phyloP scores from a whole-genome alignment of 768 basidiomycete genomes.

The Baorangia bicolor region DNA sequence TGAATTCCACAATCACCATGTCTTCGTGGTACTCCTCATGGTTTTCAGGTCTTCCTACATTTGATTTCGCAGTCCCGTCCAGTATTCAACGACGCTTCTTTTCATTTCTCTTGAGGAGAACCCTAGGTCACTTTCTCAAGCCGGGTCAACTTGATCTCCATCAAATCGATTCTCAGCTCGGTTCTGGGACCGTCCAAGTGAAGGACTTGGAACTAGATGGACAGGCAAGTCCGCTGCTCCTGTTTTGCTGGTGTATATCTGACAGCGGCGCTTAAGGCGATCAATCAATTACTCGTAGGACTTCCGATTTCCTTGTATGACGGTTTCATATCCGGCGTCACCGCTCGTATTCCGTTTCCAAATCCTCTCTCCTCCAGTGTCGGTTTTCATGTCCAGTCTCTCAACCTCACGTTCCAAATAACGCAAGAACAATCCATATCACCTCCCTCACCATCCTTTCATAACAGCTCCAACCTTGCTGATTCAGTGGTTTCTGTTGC shows the following conservation, averaged over 20 bases:
- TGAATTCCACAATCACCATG: constrained; percentile 33
- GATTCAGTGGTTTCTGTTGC: constrained; percentile 84
- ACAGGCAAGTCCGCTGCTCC: constrained; percentile 49
- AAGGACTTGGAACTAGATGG: constrained; percentile 79
- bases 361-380: constrained; percentile 77
- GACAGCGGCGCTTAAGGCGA: constrained; percentile 51
- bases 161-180: constrained; percentile 89
- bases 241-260: constrained; percentile 11
- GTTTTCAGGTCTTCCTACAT: constrained; percentile 51
- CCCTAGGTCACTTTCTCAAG: constrained; percentile 81
- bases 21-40: constrained; percentile 60
- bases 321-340: constrained; percentile 73
- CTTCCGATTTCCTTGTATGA: constrained; percentile 67
- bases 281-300: constrained; percentile 65
- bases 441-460: constrained; percentile 9
- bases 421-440: constrained; percentile 21
- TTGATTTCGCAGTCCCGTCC: constrained; percentile 67
- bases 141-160: constrained; percentile 86
- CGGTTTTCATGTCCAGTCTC: constrained; percentile 64
- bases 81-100: constrained; percentile 85
- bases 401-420: constrained; percentile 66
- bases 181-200: constrained; percentile 86
- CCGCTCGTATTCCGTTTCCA: constrained; percentile 80
- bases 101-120: constrained; percentile 82
- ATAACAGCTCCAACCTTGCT: constrained; percentile 48